phyloP scores from a whole-genome alignment of 306 rosid genomes.

The Hippophae gyantsensis region DNA sequence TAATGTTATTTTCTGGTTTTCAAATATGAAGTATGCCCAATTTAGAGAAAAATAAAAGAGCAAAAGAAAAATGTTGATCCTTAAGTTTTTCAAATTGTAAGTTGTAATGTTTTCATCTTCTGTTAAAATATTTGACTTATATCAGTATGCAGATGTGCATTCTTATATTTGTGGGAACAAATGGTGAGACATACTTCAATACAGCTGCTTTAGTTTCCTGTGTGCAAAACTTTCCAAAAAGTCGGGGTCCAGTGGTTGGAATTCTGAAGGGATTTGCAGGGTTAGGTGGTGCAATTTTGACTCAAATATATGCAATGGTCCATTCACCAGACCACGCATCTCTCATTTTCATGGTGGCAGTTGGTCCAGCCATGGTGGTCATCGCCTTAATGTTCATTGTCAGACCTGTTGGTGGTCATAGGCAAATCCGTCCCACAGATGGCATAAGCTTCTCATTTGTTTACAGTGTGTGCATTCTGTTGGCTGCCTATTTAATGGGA shows the following conservation, averaged over 20 bases:
- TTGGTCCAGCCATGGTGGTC: constrained; percentile 67
- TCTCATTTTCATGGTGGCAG: constrained; percentile 77
- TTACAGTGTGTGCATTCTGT: constrained; percentile 65
- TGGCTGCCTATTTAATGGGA: constrained; percentile 88
- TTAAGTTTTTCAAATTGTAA: no score
- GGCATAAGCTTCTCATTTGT: constrained; percentile 47
- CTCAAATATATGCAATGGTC: constrained; percentile 65
- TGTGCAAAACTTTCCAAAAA: constrained; percentile 92
- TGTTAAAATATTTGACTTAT: constrained; percentile 10
- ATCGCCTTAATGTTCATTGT: constrained; percentile 65
- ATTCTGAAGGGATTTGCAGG: constrained; percentile 94
- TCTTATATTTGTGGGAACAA: constrained; percentile 81
- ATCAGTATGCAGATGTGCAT: constrained; percentile 67
- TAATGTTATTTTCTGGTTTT: no score
- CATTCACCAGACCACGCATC: constrained; percentile 73
- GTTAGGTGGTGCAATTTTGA: constrained; percentile 83
- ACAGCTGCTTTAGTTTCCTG: constrained; percentile 81
- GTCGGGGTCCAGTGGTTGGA: constrained; percentile 89
- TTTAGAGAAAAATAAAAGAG: no score
- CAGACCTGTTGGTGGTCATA: constrained; percentile 85
- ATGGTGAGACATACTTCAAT: constrained; percentile 95
- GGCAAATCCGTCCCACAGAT: constrained; percentile 59
- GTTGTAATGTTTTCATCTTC: no score
- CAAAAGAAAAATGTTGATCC: no score
- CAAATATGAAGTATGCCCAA: no score